Base-by-base conservation (phyloP, 495 filamentous ascomycete species). In the Halenospora varia region DNA sequence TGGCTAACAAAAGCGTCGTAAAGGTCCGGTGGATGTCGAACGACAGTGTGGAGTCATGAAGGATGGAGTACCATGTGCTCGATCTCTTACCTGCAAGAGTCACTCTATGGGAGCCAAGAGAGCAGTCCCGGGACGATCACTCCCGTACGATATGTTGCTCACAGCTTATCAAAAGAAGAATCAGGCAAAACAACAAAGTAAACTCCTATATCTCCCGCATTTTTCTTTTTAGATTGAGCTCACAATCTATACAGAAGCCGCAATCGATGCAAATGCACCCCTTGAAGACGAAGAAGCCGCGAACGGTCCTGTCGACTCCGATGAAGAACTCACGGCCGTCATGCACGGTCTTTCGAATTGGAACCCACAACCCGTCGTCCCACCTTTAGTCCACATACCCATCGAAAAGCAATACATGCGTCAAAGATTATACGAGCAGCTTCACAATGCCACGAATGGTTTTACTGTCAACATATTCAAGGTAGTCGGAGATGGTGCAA, bases 121-220 rank as follows among this genome's bases (percentile, higher is more conserved):
- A 61, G 83, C 85, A 0, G 94, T 98, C 2, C 88, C 92, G 13
- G 94, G 94, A 3, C 79, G 94, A 25, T 93, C 89, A 35, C 75
- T 96, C 50, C 95, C 95, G 1, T 98, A 98, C 68, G 93, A 97
- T 70, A 91, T 94, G 83, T 75, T 98, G 23, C 81, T 98, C 20
- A 84, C 89, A 25, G 88, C 90, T 17, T 97, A 98, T 70, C 94
- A 98, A 75, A 97, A 97, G 79, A 96, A 96, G 78, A 98, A 97
- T 68, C 94, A 97, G 72, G 94, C 94, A 11, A 93, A 95, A 64
- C 89, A 94, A 74, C 93, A 97, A 69, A 95, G 89, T 92, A 80
- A 62, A 81, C 51, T 23, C 51, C 50, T 52, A 44, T 40, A 4
- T 24, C 49, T 20, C 22, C 48, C 47, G 44, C 23, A 23, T 41